phyloP scores from a whole-genome alignment of 140 eudicot genomes.

The Ambrosia hybrid region DNA sequence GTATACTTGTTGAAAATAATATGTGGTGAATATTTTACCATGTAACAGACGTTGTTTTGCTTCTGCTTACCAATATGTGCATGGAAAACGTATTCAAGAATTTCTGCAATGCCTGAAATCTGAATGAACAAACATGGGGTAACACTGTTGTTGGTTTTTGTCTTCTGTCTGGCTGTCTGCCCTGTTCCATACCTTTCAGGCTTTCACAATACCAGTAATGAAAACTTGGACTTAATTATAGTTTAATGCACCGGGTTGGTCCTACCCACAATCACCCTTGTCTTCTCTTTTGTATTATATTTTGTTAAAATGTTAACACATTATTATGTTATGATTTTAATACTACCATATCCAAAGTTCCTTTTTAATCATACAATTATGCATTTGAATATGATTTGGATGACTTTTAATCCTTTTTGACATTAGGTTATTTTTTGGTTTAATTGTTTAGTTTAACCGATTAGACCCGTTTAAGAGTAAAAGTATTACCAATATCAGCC shows the following conservation, averaged over 20 bases:
- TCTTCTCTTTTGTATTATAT: neutral
- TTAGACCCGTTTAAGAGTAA: neutral
- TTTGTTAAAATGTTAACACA: neutral
- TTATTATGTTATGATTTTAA: neutral
- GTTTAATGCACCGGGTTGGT: no score
- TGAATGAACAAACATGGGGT: slow-evolving; percentile 31
- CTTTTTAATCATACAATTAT: neutral
- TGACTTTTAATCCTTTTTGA: neutral
- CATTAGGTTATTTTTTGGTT: neutral
- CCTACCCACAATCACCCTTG: neutral
- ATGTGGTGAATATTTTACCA: slow-evolving; percentile 19
- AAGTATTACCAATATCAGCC: no score
- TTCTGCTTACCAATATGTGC: slow-evolving; percentile 53
- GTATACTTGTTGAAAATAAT: slow-evolving; percentile 20
- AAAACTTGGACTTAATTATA: no score
- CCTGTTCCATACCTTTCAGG: no score
- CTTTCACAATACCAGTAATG: no score
- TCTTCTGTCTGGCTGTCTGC: no score
- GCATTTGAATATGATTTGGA: neutral
- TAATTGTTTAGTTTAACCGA: neutral
- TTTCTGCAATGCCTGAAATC: slow-evolving; percentile 31
- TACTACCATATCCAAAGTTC: neutral
- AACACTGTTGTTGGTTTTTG: neutral
- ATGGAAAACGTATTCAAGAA: slow-evolving; percentile 49
- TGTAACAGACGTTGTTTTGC: slow-evolving; percentile 48